phyloP scores from a whole-genome alignment of 2,329 filamentous ascomycete genomes.

The Microdochium trichocladiopsis region DNA sequence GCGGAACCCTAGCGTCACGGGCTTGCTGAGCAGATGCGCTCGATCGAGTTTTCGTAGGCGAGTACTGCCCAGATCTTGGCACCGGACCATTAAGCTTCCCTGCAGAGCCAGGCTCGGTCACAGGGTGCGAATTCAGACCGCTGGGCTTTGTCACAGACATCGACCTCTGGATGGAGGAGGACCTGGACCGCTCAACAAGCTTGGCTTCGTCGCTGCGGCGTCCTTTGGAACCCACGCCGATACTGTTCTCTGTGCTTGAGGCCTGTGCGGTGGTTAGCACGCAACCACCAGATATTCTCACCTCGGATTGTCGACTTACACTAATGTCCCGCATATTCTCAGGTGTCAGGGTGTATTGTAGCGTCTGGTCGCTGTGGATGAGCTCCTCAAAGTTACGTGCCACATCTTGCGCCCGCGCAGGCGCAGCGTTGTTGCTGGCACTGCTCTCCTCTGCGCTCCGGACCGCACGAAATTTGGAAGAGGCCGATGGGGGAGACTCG shows the following conservation, averaged over 20 bases:
- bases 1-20: conserved; percentile 65
- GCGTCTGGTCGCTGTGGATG: conserved; percentile 75
- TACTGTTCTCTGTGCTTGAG: conserved; percentile 24
- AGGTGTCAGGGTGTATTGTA: conserved; percentile 76
- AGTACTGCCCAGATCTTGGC: conserved; percentile 7
- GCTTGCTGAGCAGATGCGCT: conserved; percentile 31
- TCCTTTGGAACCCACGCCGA: conserved; percentile 30
- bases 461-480: conserved; percentile 43
- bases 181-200: conserved; percentile 28
- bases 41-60: conserved; percentile 21
- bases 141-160: conserved; percentile 34
- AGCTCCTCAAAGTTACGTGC: conserved; percentile 69
- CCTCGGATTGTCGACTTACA: conserved; percentile 36
- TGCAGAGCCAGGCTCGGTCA: conserved; percentile 15
- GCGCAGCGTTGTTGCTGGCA: conserved; percentile 1
- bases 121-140: conserved; percentile 28
- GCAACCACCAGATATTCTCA: background rate
- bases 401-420: conserved; percentile 46
- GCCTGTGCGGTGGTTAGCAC: conserved; percentile 7
- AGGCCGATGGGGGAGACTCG: conserved; percentile 43
- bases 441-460: conserved; percentile 53
- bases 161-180: conserved; percentile 31
- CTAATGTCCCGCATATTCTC: conserved; percentile 72
- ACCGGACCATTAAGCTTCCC: conserved; percentile 17
- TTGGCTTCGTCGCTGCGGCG: conserved; percentile 41